Percentiles rank a stretch among this genome's conserved stretches.
These are phyloP conservation scores for Phytomonas francai DNA, from an alignment of 208 protist genomes.

Conservation along the genomic window DNA sequence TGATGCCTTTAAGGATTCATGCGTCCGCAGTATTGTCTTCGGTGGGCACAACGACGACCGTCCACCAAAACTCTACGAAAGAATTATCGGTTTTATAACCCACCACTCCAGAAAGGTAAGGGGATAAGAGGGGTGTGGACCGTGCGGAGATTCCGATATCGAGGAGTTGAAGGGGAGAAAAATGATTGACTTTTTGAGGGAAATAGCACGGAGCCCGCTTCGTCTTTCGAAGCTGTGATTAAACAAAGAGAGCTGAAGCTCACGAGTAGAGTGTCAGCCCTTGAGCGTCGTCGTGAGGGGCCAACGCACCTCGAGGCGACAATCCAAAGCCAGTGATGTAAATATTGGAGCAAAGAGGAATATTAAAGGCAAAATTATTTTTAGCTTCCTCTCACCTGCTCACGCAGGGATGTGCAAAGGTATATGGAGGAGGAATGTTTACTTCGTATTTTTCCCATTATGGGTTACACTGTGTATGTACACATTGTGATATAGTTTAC, in stretches of 20 bases:
- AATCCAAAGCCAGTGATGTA: background rate
- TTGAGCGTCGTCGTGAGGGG: too few relatives aligned
- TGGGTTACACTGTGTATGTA: too few relatives aligned
- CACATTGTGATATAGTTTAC: background rate
- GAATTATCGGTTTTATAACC: conserved; percentile 57
- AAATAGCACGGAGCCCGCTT: too few relatives aligned
- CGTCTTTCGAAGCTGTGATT: too few relatives aligned
- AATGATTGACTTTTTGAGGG: too few relatives aligned
- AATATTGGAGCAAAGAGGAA: background rate
- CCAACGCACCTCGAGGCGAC: too few relatives aligned
- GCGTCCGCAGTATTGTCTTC: conserved; percentile 62
- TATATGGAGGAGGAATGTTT: background rate
- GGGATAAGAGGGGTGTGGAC: conserved; percentile 9
- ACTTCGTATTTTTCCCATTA: too few relatives aligned
- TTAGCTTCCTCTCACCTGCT: background rate
- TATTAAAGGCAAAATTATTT: background rate
- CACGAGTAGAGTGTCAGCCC: too few relatives aligned
- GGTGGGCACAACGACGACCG: conserved; percentile 92
- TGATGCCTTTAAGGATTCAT: conserved; percentile 45
- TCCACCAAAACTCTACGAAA: conserved; percentile 54
- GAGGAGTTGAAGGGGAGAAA: too few relatives aligned
- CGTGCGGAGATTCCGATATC: background rate
- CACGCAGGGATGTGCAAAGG: background rate
- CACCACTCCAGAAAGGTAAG: conserved; percentile 35
- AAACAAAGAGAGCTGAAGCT: too few relatives aligned